Conservation (phyloP, 768 basidiomycete species). For the Coprinellus micaceus region DNA sequence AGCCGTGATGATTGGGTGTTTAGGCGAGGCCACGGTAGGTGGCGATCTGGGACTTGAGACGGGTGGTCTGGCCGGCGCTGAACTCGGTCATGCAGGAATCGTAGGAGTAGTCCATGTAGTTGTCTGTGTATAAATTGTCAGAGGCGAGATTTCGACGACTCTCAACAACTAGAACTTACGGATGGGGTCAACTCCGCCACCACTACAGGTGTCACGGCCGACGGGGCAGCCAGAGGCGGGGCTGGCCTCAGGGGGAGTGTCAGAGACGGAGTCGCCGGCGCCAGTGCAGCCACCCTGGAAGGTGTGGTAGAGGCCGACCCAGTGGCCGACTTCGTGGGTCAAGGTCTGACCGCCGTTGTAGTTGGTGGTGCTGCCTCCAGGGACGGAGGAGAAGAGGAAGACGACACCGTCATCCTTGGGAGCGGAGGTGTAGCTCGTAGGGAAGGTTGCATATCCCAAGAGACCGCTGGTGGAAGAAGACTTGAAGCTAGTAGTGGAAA, state of each 20-base stretch:
- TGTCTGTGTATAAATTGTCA: conserved; percentile 24
- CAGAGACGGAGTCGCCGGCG: conserved; percentile 41
- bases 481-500: conserved; percentile 25
- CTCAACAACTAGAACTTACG: conserved; percentile 22
- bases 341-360: conserved; percentile 48
- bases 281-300: conserved; percentile 50
- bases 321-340: conserved; percentile 58
- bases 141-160: background rate
- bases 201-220: conserved; percentile 34
- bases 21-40: conserved; percentile 39
- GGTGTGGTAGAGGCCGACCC: conserved; percentile 57
- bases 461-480: conserved; percentile 38
- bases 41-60: conserved; percentile 37
- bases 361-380: conserved; percentile 36
- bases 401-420: conserved; percentile 49
- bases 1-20: too few relatives aligned
- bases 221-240: conserved; percentile 40
- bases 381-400: conserved; percentile 38
- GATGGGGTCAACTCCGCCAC: conserved; percentile 42
- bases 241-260: conserved; percentile 45
- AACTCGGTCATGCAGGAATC: conserved; percentile 50
- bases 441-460: conserved; percentile 55
- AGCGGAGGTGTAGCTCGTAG: conserved; percentile 32
- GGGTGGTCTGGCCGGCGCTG: conserved; percentile 42
- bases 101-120: conserved; percentile 54